Evolutionary conservation across 305 asterid genomes (phyloP).

Genomic region (Fraxinus latifolia): DNA sequence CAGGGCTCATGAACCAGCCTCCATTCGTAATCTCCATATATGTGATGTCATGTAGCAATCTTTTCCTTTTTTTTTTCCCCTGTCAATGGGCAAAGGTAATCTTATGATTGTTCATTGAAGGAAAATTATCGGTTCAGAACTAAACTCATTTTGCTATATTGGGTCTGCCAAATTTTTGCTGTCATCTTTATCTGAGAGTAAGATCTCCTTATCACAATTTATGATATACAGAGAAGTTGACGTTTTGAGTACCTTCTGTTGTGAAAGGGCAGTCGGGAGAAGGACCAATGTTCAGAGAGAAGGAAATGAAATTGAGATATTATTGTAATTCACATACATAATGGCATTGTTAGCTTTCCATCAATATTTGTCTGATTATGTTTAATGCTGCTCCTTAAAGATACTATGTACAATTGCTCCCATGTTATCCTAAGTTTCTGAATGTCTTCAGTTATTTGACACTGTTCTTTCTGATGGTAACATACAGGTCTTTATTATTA

Average conservation of each 20-base stretch:
- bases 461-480: constrained; percentile 22
- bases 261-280: constrained; percentile 1
- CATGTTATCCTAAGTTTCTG: background rate
- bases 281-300: background rate
- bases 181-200: background rate
- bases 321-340: constrained; percentile 8
- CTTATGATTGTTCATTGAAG: background rate
- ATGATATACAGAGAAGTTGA: background rate
- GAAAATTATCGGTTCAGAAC: background rate
- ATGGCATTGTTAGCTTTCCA: constrained; percentile 13
- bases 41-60: background rate
- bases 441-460: constrained; percentile 12
- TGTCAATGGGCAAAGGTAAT: background rate
- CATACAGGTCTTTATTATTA: constrained; percentile 71
- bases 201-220: background rate
- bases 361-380: constrained; percentile 8
- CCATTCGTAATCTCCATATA: background rate
- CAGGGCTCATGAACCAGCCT: background rate
- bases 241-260: background rate
- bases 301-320: background rate
- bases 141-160: background rate
- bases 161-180: background rate
- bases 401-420: background rate
- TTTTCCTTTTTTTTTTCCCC: background rate
- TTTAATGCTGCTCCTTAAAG: background rate